Evolutionary conservation across 805 yeast genomes (phyloP).

Genomic region (Starmerella gropengiesseri): DNA sequence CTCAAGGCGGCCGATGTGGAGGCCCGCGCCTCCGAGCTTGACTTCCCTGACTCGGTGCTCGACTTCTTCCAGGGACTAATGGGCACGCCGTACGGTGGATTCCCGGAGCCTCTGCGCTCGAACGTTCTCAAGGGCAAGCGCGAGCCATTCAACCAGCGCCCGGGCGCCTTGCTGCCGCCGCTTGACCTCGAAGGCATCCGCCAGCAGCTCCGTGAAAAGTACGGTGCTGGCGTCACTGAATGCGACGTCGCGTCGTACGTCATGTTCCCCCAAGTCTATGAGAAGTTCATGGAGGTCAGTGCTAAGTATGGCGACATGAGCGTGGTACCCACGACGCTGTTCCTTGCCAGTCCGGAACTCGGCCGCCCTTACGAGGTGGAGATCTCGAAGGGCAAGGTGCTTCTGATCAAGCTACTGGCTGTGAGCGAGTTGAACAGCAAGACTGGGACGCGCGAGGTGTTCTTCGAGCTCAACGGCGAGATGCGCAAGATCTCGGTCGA

Average conservation of each 20-base stretch:
- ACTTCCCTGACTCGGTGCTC: conserved; percentile 96
- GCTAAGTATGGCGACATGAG: conserved; percentile 86
- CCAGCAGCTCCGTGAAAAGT: conserved; percentile 64
- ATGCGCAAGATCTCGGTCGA: conserved; percentile 88
- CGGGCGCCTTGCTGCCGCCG: conserved; percentile 84
- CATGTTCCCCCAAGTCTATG: conserved; percentile 97
- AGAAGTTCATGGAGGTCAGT: conserved; percentile 61
- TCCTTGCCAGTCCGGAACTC: conserved; percentile 75
- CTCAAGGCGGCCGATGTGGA: conserved; percentile 73
- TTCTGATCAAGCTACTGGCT: conserved; percentile 84
- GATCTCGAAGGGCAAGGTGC: conserved; percentile 88
- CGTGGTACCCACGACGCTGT: conserved; percentile 83
- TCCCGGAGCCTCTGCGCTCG: conserved; percentile 97
- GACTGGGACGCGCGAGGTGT: conserved; percentile 90
- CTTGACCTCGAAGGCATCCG: conserved; percentile 62
- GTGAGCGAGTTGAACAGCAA: conserved; percentile 75
- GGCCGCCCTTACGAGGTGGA: conserved; percentile 83
- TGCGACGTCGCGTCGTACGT: conserved; percentile 87
- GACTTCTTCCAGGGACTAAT: conserved; percentile 98
- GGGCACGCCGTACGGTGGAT: conserved; percentile 99
- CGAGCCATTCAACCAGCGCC: conserved; percentile 76
- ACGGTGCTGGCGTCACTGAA: conserved; percentile 62
- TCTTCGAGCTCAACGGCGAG: conserved; percentile 97
- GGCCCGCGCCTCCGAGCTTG: conserved; percentile 78
- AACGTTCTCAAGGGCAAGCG: conserved; percentile 86